Evolutionary conservation across 2,329 filamentous ascomycete species (phyloP).

Genomic region (Aspergillus fischeri): DNA sequence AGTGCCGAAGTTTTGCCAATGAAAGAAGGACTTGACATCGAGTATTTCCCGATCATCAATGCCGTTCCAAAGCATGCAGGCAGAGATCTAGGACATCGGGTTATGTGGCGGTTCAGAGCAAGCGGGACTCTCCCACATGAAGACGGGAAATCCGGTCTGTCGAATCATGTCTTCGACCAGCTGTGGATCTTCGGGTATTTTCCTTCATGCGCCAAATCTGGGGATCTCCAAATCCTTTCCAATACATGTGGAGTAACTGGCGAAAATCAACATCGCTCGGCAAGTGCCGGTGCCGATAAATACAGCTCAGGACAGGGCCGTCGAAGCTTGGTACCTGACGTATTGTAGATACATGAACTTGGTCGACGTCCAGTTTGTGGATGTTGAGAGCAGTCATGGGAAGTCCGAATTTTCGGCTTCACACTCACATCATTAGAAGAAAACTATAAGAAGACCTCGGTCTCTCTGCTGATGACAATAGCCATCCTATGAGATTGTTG

Average conservation of each 20-base stretch:
- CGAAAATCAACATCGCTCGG: background rate
- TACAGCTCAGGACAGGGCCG: background rate
- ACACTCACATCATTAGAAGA: no score
- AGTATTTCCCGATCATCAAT: background rate
- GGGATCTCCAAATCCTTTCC: constrained; percentile 7
- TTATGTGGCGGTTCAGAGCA: background rate
- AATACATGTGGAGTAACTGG: constrained; percentile 6
- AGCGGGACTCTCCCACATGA: background rate
- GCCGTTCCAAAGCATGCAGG: background rate
- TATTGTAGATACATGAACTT: background rate
- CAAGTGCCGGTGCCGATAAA: background rate
- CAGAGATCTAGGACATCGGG: background rate
- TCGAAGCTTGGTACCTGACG: background rate
- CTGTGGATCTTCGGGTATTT: background rate
- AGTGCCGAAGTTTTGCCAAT: constrained; percentile 3
- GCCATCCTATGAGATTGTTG: background rate
- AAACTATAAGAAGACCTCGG: no score
- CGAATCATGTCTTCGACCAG: background rate
- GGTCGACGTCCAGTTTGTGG: background rate
- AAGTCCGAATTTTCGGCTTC: background rate
- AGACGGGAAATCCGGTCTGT: background rate
- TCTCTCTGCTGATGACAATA: background rate
- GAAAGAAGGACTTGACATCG: background rate
- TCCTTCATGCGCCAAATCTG: background rate
- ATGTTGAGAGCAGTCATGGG: background rate